Base-by-base conservation (phyloP, 345 rosid genomes). In the Passiflora organensis region DNA sequence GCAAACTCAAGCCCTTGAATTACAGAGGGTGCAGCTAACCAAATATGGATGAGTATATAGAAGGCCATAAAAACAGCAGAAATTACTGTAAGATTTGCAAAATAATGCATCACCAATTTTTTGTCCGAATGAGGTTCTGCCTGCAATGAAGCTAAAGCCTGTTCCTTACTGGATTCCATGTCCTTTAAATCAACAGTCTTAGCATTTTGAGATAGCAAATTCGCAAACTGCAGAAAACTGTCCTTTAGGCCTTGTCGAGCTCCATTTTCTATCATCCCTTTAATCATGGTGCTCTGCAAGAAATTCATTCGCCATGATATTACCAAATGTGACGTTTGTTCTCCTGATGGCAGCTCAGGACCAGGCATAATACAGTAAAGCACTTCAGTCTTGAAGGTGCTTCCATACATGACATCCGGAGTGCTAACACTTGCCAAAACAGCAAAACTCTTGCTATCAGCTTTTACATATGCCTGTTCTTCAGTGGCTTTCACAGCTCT, bases 241-340 rank as follows among this genome's bases (percentile, higher is more conserved):
- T 83, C 90, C 58, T 69, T 82, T 46, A 91, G 55, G 18, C 98
- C 96, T 73, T 85, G 90, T 72, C 69, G 78, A 51, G 63, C 90
- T 49, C 96, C 98, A 46, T 84, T 84, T 82, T 85, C 90, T 59
- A 88, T 87, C 93, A 91, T 80, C 53, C 88, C 77, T 76, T 70
- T 86, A 88, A 91, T 83, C 73, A 85, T 67, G 41, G 85, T 78
- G 75, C 60, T 79, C 14, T 82, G 91, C 60, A 41, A 72, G 64
- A 91, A 87, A 16, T 67, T 66, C 48, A 85, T 69, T 38, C 76
- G 83, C 98, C 95, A 87, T 14, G 96, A 85, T 62, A 87, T 60
- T n/a, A 71, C 42, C 34, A 87, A 78, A 15, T 42, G 82, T 18
- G 84, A 78, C 19, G 88, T 72, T 70, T 80, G 88, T 41, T 69